These are phyloP conservation scores for Candida fluviatilis DNA, from an alignment of 805 yeast genomes.

Conservation along the genomic window DNA sequence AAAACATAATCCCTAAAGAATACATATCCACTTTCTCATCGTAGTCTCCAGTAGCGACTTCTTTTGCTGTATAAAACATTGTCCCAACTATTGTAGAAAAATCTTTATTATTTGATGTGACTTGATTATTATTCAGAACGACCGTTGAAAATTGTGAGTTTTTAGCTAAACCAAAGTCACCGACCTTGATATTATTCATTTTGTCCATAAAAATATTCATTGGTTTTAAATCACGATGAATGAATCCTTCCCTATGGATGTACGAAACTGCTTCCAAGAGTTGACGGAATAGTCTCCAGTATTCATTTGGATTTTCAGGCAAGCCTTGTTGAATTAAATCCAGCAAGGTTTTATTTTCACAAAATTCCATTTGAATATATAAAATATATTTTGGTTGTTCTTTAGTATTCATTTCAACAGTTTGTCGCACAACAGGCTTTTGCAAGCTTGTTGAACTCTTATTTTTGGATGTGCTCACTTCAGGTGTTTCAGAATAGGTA, in stretches of 20 bases:
- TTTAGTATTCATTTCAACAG: not conserved
- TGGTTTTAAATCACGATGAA: conserved; percentile 93
- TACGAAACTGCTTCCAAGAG: conserved; percentile 85
- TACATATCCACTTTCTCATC: conserved; percentile 95
- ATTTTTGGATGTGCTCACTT: not conserved
- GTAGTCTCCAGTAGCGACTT: conserved; percentile 76
- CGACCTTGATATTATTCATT: conserved; percentile 83
- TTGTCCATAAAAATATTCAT: conserved; percentile 93
- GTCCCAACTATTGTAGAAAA: conserved; percentile 94
- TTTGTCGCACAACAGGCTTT: not conserved
- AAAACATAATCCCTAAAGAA: conserved; percentile 89
- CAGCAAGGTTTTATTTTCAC: conserved; percentile 86
- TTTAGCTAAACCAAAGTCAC: conserved; percentile 96
- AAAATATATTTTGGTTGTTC: conserved; percentile 51
- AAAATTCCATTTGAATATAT: conserved; percentile 97
- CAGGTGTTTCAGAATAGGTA: conserved; percentile 3
- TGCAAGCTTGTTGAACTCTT: not conserved
- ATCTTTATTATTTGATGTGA: conserved; percentile 51
- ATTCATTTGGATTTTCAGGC: conserved; percentile 66
- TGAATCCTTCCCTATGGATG: conserved; percentile 90
- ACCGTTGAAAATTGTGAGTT: conserved; percentile 57
- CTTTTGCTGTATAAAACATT: conserved; percentile 86
- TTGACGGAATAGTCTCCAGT: conserved; percentile 88
- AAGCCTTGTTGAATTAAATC: conserved; percentile 77
- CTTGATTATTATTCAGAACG: conserved; percentile 36